These are phyloP conservation scores for Torulaspora gathmanii DNA, from an alignment of 805 yeast species.

Conservation along the genomic window DNA sequence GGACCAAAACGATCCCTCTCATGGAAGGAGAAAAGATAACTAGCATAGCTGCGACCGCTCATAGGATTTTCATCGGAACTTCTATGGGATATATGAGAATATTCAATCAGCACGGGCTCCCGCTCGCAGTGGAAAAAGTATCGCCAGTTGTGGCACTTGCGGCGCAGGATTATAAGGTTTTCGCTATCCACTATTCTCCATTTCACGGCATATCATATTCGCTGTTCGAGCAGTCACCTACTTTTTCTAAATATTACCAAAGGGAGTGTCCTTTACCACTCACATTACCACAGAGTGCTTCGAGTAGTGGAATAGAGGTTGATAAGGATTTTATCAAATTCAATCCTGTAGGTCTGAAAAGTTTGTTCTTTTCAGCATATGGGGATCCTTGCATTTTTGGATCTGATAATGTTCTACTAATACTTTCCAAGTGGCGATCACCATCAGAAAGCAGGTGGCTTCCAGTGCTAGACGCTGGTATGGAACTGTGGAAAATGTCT, in stretches of 20 bases:
- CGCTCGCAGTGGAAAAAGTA: slow-evolving; percentile 61
- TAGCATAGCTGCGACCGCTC: slow-evolving; percentile 60
- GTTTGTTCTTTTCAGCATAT: slow-evolving; percentile 77
- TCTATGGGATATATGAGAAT: slow-evolving; percentile 68
- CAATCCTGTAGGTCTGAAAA: slow-evolving; percentile 42
- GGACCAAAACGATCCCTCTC: slow-evolving; percentile 64
- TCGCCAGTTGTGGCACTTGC: slow-evolving; percentile 70
- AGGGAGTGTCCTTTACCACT: slow-evolving; percentile 47
- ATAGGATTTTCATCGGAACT: slow-evolving; percentile 63
- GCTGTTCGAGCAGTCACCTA: slow-evolving; percentile 27
- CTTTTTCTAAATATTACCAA: slow-evolving; percentile 36
- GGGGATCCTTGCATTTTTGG: slow-evolving; percentile 92
- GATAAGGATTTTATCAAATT: slow-evolving; percentile 25
- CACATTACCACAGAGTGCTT: slow-evolving; percentile 19
- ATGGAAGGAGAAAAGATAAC: slow-evolving; percentile 54
- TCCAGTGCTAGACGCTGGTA: slow-evolving; percentile 60
- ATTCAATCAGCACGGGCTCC: slow-evolving; percentile 68
- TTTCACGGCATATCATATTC: slow-evolving; percentile 30
- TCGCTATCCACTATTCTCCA: slow-evolving; percentile 44
- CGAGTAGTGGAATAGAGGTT: slow-evolving; percentile 33
- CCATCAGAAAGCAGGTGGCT: slow-evolving; percentile 78
- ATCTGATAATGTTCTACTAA: slow-evolving; percentile 63
- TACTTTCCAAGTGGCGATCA: slow-evolving; percentile 74
- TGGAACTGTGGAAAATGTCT: slow-evolving; percentile 47
- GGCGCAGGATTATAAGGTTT: slow-evolving; percentile 52